These are phyloP conservation scores for Apiospora kogelbergensis DNA, from an alignment of 2,329 filamentous ascomycete species.

Conservation along the genomic window DNA sequence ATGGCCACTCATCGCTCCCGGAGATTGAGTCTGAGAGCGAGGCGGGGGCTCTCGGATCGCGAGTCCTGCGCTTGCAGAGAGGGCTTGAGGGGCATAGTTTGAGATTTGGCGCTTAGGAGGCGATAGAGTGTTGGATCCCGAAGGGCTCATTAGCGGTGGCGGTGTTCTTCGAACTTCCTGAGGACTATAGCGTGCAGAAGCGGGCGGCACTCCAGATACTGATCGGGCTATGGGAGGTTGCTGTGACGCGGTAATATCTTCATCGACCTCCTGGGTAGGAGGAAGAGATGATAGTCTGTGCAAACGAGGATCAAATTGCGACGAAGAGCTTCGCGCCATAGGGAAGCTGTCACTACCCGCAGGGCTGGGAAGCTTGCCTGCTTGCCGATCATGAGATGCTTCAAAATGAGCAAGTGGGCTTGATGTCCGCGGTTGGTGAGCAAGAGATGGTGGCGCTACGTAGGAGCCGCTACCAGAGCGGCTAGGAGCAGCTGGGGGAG, in stretches of 20 bases:
- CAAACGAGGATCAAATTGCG: conserved; percentile 53
- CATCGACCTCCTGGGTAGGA: conserved; percentile 62
- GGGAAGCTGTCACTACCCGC: conserved; percentile 40
- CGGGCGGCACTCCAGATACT: conserved; percentile 13
- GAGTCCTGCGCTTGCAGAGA: conserved; percentile 24
- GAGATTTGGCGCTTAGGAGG: conserved; percentile 55
- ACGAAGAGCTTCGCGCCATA: conserved; percentile 51
- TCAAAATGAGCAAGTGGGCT: conserved; percentile 67
- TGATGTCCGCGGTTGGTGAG: conserved; percentile 64
- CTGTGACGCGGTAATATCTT: conserved; percentile 44
- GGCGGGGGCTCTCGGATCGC: conserved; percentile 44
- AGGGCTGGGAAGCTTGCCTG: conserved; percentile 27
- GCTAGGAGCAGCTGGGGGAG: conserved; percentile 44
- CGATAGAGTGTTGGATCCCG: conserved; percentile 45
- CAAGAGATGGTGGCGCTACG: conserved; percentile 46
- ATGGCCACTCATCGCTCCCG: conserved; percentile 46
- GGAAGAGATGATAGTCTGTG: conserved; percentile 59
- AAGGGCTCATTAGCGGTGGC: conserved; percentile 42
- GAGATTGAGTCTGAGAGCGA: conserved; percentile 64
- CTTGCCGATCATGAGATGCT: conserved; percentile 42
- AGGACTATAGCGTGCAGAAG: conserved; percentile 37
- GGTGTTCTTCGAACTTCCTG: conserved; percentile 46
- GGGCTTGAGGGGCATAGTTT: conserved; percentile 49
- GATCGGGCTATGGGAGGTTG: conserved; percentile 23
- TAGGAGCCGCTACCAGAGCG: conserved; percentile 43